Evolutionary conservation across 345 rosid genomes (phyloP), one percentile per base, ranked within the genome.

Genomic region (Eucalyptus curtisii): DNA sequence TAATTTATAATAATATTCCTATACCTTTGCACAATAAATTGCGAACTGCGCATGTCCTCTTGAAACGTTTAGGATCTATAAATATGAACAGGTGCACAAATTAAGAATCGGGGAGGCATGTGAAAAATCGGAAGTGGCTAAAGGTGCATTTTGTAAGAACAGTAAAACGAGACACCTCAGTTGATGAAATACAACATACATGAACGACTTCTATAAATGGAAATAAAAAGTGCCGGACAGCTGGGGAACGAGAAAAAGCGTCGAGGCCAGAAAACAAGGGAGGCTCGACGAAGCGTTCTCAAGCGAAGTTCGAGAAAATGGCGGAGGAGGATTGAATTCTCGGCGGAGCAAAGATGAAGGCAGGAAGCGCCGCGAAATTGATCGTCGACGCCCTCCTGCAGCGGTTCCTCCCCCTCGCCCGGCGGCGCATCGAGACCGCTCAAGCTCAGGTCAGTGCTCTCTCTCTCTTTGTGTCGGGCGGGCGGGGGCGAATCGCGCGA

Each of bases 371-470:
- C 13, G 99, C 99, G 68, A 98, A 97, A 92, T 90, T 96, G 94
- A 97, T 98, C 86, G 99, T 98, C 52, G 99, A 97, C 90, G 98
- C 99, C 64, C 92, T 98, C 90, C 95, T 98, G 86, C 99, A 97
- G 92, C 98, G 98, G 52, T 98, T 98, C 89, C 95, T 98, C 19
- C 99, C 99, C 42, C 98, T 97, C 71, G 99, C 99, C 10, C 89
- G 99, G 87, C 98, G 99, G 37, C 98, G 98, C 89, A 97, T 98
- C 88, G 99, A 98, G 92, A 98, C 99, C 10, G 99, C 99, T 88
- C 99, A 98, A 90, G 99, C 98, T 88, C 99, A 98, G 98, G 99
- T 97, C 86, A 7, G 84, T 86, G 8, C 31, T 27, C 52, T 27
- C 50, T 15, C 33, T 31, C 37, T n/a, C 50, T 24, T 20, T 11